A percentile compares a stretch with the other conserved stretches of the same genome.
phyloP scores from a whole-genome alignment of 2,329 filamentous ascomycete genomes.

The Cladosporium sp. region DNA sequence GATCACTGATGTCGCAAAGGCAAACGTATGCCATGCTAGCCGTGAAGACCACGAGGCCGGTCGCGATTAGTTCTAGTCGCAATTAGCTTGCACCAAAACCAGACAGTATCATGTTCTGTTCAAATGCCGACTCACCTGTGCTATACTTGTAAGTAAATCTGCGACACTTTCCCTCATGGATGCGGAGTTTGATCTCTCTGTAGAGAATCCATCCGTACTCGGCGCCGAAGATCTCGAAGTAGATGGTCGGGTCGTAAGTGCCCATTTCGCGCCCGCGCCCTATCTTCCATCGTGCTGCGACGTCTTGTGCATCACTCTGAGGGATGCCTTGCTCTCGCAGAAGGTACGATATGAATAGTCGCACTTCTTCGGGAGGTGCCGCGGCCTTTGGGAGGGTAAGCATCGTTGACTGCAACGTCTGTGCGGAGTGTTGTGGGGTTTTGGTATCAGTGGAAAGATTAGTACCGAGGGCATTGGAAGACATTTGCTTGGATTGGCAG shows the following conservation, averaged over 20 bases:
- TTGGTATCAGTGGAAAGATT: background rate
- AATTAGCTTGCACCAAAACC: background rate
- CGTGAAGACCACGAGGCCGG: background rate
- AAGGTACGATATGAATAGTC: background rate
- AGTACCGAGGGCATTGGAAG: background rate
- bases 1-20: background rate
- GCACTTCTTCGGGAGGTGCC: background rate
- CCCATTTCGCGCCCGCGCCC: background rate
- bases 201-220: background rate
- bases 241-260: background rate
- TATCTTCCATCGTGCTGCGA: background rate
- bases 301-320: background rate
- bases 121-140: background rate
- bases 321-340: background rate
- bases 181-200: background rate
- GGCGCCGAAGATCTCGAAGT: background rate
- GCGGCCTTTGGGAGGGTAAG: background rate
- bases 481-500: background rate
- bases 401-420: too few relatives aligned
- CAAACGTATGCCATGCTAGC: background rate
- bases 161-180: background rate
- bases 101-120: background rate
- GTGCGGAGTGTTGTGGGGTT: background rate
- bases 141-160: background rate
- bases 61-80: background rate